Evolutionary conservation across 768 basidiomycete species (phyloP).

Genomic region (Trametes punicea): DNA sequence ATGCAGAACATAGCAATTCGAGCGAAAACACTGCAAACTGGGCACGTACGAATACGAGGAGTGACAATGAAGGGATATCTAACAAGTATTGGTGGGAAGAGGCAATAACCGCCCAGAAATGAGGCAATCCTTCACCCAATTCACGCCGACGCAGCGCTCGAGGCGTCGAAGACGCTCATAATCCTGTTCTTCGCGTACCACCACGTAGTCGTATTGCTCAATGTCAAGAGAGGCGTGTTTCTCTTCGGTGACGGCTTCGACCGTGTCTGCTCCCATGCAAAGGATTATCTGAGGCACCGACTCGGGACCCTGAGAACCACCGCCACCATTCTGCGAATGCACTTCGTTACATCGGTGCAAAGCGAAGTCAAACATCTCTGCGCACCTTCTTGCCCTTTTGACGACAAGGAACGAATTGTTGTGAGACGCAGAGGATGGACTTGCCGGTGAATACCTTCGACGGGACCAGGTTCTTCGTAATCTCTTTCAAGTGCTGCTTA

Average conservation of each 20-base stretch:
- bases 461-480: constrained; percentile 56
- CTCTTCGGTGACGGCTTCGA: constrained; percentile 60
- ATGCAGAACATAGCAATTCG: background rate
- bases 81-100: too few species aligned
- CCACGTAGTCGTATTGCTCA: constrained; percentile 53
- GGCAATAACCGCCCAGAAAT: constrained; percentile 55
- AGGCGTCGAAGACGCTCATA: constrained; percentile 26
- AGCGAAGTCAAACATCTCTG: background rate
- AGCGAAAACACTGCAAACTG: background rate
- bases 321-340: constrained; percentile 4
- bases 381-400: constrained; percentile 30
- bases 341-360: background rate
- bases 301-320: constrained; percentile 31
- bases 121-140: constrained; percentile 78
- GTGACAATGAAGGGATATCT: background rate
- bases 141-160: constrained; percentile 45
- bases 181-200: constrained; percentile 50
- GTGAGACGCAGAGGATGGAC: constrained; percentile 58
- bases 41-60: background rate
- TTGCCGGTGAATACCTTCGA: constrained; percentile 53
- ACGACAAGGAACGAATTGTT: constrained; percentile 41
- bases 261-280: constrained; percentile 70
- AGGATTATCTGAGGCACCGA: constrained; percentile 64
- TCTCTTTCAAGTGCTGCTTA: constrained; percentile 51
- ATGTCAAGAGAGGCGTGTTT: constrained; percentile 38